A percentile compares a stretch with the other conserved stretches of the same genome.
phyloP scores from a whole-genome alignment of 176 grass and related monocot genomes.

The Secale cereale region DNA sequence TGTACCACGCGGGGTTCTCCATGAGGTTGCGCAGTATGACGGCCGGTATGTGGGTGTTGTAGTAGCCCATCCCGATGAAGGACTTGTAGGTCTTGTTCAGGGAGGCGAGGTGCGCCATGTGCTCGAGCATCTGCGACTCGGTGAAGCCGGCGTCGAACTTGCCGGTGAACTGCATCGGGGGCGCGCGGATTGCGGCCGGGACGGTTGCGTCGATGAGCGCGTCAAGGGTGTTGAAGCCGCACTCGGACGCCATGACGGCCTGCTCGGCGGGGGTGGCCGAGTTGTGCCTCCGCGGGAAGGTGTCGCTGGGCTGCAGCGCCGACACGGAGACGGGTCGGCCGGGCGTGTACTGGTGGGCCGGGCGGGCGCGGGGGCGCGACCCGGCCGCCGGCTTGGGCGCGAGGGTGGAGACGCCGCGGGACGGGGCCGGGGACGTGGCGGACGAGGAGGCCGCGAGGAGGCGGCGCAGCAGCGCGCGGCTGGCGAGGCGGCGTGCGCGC shows the following conservation, averaged over 20 bases:
- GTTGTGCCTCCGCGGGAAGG: constrained; percentile 90
- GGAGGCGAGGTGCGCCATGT: constrained; percentile 74
- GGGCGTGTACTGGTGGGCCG: constrained; percentile 35
- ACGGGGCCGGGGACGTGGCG: constrained; percentile 29
- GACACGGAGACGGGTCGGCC: constrained; percentile 35
- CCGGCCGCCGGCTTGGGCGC: neutral
- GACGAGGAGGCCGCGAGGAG: constrained; percentile 40
- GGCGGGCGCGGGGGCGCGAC: neutral
- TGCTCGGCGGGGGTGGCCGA: constrained; percentile 79
- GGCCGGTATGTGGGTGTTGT: constrained; percentile 70
- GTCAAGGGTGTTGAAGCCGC: constrained; percentile 67
- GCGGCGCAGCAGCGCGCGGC: constrained; percentile 67
- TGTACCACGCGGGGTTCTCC: constrained; percentile 99
- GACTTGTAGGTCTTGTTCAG: constrained; percentile 84
- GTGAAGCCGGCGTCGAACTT: constrained; percentile 81
- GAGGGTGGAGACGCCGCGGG: constrained; percentile 46
- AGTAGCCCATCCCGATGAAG: constrained; percentile 99
- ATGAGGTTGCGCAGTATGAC: constrained; percentile 94
- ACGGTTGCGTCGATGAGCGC: constrained; percentile 84
- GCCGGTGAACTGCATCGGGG: constrained; percentile 46
- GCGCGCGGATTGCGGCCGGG: constrained; percentile 57
- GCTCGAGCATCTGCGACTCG: constrained; percentile 84
- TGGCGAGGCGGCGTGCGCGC: constrained; percentile 76
- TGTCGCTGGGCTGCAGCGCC: constrained; percentile 82
- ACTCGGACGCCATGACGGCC: constrained; percentile 54